Percentiles rank a stretch among this genome's conserved stretches.
These are phyloP conservation scores for Eruca vesicaria DNA, from an alignment of 441 rosid genomes.

Conservation along the genomic window DNA sequence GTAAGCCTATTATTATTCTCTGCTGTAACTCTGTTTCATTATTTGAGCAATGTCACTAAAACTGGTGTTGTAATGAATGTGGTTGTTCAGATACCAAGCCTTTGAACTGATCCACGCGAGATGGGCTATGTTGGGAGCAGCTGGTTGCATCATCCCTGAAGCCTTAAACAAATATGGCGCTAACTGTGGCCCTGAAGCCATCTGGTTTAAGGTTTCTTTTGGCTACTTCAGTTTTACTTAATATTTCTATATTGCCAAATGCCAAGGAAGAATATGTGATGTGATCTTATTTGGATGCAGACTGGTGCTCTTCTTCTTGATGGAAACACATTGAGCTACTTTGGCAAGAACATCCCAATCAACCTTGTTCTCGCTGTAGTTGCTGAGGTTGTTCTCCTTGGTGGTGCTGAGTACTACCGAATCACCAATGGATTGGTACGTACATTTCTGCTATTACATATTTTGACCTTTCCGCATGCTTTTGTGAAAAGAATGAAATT, in stretches of 20 bases:
- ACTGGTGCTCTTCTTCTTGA: constrained; percentile 97
- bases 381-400: constrained; percentile 88
- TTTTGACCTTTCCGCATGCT: too few relatives aligned
- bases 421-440: constrained; percentile 85
- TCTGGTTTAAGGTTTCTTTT: constrained; percentile 86
- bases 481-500: too few relatives aligned
- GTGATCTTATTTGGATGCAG: constrained; percentile 41
- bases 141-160: constrained; percentile 93
- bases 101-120: constrained; percentile 90
- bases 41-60: background rate
- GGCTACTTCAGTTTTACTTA: background rate
- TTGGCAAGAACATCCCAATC: constrained; percentile 86
- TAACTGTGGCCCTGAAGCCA: constrained; percentile 99
- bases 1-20: constrained; percentile 49
- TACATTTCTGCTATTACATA: background rate
- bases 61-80: constrained; percentile 16
- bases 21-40: background rate
- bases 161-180: constrained; percentile 96
- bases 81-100: constrained; percentile 87
- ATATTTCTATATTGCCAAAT: background rate
- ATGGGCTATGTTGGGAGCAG: constrained; percentile 99
- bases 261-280: too few relatives aligned
- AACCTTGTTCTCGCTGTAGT: constrained; percentile 72
- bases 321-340: constrained; percentile 93
- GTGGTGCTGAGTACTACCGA: constrained; percentile 98